Evolutionary conservation across 2,329 filamentous ascomycete genomes (phyloP).

Genomic region (Cercospora zeina): DNA sequence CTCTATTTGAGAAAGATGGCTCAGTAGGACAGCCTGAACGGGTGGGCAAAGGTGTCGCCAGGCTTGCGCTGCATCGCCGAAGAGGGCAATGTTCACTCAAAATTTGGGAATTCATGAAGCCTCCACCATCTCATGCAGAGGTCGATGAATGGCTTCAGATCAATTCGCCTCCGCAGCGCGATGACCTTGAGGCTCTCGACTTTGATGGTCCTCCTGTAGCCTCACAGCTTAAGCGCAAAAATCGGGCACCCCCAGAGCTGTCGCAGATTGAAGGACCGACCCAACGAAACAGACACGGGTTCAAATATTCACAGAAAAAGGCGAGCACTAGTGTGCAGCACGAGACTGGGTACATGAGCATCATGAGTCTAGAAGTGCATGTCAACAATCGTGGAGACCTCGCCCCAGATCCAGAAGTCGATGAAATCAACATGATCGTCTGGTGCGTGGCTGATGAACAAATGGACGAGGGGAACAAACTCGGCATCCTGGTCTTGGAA

Average conservation of each 20-base stretch:
- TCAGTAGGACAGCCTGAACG: conserved; percentile 60
- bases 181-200: conserved; percentile 28
- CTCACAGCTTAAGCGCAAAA: conserved; percentile 40
- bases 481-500: conserved; percentile 69
- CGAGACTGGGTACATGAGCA: conserved; percentile 91
- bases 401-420: conserved; percentile 84
- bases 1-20: conserved; percentile 58
- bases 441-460: conserved; percentile 70
- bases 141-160: conserved; percentile 68
- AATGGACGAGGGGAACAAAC: conserved; percentile 66
- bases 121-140: conserved; percentile 69
- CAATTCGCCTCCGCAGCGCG: conserved; percentile 25
- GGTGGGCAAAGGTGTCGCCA: conserved; percentile 55
- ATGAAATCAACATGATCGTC: conserved; percentile 84
- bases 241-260: conserved; percentile 45
- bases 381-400: conserved; percentile 80
- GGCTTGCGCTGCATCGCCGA: conserved; percentile 54
- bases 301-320: conserved; percentile 79
- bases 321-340: conserved; percentile 75
- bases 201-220: conserved; percentile 36
- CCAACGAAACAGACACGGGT: conserved; percentile 75
- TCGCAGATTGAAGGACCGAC: conserved; percentile 91
- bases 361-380: conserved; percentile 90
- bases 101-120: conserved; percentile 73
- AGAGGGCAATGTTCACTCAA: conserved; percentile 61